Base-by-base conservation (phyloP, 192 early-diverging fungal species). In the Dissophora globulifera region DNA sequence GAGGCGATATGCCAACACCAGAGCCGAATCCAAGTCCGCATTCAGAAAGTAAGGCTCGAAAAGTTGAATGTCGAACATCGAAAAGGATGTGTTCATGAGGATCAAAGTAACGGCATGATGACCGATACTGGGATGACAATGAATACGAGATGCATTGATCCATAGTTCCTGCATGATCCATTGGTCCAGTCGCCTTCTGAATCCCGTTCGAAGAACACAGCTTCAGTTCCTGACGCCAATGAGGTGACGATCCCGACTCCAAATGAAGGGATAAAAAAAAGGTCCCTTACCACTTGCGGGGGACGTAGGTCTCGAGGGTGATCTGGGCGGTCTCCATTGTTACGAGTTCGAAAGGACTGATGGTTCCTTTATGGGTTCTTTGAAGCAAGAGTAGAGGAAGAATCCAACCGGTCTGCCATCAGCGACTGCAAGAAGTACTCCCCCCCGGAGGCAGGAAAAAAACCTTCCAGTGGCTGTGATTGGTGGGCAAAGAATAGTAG, bases 271-370 rank as follows among this genome's bases (percentile, higher is more conserved):
- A n/a, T 10, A 42, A 10, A 11, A 40, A 7, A 25, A n/a, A n/a
- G n/a, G n/a, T n/a, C 22, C 23, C 29, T 54, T 76, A 76, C 72
- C 72, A 76, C 72, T 76, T 76, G 72, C 72, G 72, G 72, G 72
- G 72, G 64, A 67, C 53, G 72, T 76, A 76, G 58, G 72, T 62
- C 72, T 76, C 72, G 58, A 76, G 72, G 58, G 72, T 76, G 52
- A 76, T 65, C 62, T 76, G 62, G 58, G 71, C 58, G 52, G 62
- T 62, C 58, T 76, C 72, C 72, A 76, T 76, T 64, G 57, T 51
- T 55, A 30, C 43, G 27, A 51, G 46, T 51, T 66, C 43, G 61
- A 63, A 56, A 56, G 53, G 52, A 47, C 35, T 38, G 62, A 53
- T 58, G 58, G 42, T 74, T 74, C 69, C 60, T 74, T 63, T 50